Conservation (phyloP, 345 rosid species). For the Lumnitzera racemosa region DNA sequence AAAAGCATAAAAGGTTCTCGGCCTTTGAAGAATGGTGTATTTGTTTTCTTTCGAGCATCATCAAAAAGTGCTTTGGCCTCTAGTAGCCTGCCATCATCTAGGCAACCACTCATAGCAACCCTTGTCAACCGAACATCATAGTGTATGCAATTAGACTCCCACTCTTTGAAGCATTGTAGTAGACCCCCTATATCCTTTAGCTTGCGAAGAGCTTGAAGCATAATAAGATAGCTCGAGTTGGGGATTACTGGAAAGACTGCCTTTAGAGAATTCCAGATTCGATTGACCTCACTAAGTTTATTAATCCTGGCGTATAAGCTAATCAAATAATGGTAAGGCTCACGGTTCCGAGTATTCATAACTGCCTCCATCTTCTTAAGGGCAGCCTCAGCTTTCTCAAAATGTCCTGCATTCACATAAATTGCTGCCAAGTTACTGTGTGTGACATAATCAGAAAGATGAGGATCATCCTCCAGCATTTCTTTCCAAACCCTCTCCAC, state of each 20-base stretch:
- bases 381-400: slow-evolving; percentile 58
- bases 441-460: slow-evolving; percentile 37
- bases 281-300: slow-evolving; percentile 43
- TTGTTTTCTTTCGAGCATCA: slow-evolving; percentile 23
- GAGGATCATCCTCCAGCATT: slow-evolving; percentile 24
- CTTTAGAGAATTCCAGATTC: slow-evolving; percentile 57
- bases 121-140: slow-evolving; percentile 61
- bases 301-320: slow-evolving; percentile 49
- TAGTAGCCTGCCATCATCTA: slow-evolving; percentile 37
- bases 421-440: slow-evolving; percentile 49
- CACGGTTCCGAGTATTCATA: slow-evolving; percentile 33
- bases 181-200: slow-evolving; percentile 52
- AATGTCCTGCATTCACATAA: slow-evolving; percentile 50
- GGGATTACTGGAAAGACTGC: slow-evolving; percentile 21
- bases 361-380: slow-evolving; percentile 52
- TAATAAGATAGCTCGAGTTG: slow-evolving; percentile 46
- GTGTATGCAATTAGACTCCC: slow-evolving; percentile 43
- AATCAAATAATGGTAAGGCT: slow-evolving; percentile 66
- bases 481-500: slow-evolving; percentile 41
- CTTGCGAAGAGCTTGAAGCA: slow-evolving; percentile 54
- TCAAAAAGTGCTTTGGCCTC: slow-evolving; percentile 47
- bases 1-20: slow-evolving; percentile 52
- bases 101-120: slow-evolving; percentile 37
- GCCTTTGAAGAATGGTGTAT: slow-evolving; percentile 30
- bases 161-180: slow-evolving; percentile 45